Percentiles rank a stretch among this genome's conserved stretches.
These are phyloP conservation scores for Ustilago tritici DNA, from an alignment of 1,284 basidiomycete genomes.

Conservation along the genomic window DNA sequence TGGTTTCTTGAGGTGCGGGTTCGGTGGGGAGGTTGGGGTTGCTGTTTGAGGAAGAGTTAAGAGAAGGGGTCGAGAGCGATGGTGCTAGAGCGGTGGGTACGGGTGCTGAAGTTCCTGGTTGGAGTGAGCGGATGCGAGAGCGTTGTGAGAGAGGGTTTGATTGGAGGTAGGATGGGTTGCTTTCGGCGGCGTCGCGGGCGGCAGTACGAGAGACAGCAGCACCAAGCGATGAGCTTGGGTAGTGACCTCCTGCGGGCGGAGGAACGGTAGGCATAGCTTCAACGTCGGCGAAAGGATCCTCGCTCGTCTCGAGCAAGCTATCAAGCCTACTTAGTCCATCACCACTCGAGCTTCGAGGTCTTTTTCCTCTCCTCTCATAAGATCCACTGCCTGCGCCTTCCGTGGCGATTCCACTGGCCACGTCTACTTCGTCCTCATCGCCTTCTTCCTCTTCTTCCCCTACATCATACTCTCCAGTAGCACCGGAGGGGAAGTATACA, in stretches of 20 bases:
- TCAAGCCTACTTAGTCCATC: slow-evolving; percentile 28
- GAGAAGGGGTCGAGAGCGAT: slow-evolving; percentile 33
- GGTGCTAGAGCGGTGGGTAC: slow-evolving; percentile 30
- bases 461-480: slow-evolving; percentile 1
- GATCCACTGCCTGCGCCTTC: slow-evolving; percentile 28
- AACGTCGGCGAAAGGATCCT: slow-evolving; percentile 28
- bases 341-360: slow-evolving; percentile 29
- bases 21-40: background rate
- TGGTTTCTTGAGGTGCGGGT: background rate
- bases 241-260: slow-evolving; percentile 30
- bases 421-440: slow-evolving; percentile 17
- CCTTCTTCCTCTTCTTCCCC: slow-evolving; percentile 16
- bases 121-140: slow-evolving; percentile 32
- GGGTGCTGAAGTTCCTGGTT: slow-evolving; percentile 25
- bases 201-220: slow-evolving; percentile 41
- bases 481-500: slow-evolving; percentile 16
- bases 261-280: background rate
- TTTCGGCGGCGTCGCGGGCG: slow-evolving; percentile 5
- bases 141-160: slow-evolving; percentile 26
- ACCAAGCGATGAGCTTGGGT: slow-evolving; percentile 43
- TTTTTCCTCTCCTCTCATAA: slow-evolving; percentile 19
- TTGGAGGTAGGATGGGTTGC: slow-evolving; percentile 2
- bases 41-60: slow-evolving; percentile 8
- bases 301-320: slow-evolving; percentile 38
- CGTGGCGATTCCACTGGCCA: slow-evolving; percentile 44